Percentiles rank a stretch among this genome's conserved stretches.
Evolutionary conservation across 176 grass and related monocot genomes (phyloP).

Genomic region (Elymus sibiricus): DNA sequence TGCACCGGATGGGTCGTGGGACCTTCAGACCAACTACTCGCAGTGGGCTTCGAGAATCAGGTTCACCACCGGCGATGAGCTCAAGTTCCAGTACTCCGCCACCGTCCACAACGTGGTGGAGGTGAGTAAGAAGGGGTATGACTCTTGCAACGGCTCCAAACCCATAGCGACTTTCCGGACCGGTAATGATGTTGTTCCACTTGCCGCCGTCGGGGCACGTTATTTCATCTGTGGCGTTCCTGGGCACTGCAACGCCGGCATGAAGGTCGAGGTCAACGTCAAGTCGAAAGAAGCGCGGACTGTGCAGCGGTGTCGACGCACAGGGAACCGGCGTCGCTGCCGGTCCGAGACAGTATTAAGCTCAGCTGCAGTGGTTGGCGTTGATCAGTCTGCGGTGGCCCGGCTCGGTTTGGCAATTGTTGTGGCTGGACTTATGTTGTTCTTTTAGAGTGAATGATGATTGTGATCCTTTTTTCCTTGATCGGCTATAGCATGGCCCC

Average conservation of each 20-base stretch:
- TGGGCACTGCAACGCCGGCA: not conserved
- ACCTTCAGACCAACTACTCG: not conserved
- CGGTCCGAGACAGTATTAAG: not conserved
- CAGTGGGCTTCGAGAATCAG: not conserved
- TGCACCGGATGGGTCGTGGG: not conserved
- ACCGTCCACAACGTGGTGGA: not conserved
- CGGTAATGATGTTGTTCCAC: not conserved
- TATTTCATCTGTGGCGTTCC: not conserved
- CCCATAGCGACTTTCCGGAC: not conserved
- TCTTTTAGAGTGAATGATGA: not conserved
- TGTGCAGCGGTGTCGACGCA: not conserved
- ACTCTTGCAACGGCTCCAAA: not conserved
- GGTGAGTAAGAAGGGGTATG: not conserved
- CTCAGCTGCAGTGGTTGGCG: not conserved
- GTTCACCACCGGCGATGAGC: not conserved
- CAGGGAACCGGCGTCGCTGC: not conserved
- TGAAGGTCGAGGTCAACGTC: not conserved
- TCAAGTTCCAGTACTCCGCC: not conserved
- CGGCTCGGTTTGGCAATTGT: not conserved
- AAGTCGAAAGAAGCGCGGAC: not conserved
- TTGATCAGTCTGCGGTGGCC: too few relatives aligned
- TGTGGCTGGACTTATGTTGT: not conserved
- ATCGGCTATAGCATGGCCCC: not conserved
- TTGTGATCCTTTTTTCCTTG: not conserved
- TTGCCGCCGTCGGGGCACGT: not conserved